Evolutionary conservation across 768 basidiomycete species (phyloP), one percentile per base, ranked within the genome.

Genomic region (Leccinum fibrillosum): DNA sequence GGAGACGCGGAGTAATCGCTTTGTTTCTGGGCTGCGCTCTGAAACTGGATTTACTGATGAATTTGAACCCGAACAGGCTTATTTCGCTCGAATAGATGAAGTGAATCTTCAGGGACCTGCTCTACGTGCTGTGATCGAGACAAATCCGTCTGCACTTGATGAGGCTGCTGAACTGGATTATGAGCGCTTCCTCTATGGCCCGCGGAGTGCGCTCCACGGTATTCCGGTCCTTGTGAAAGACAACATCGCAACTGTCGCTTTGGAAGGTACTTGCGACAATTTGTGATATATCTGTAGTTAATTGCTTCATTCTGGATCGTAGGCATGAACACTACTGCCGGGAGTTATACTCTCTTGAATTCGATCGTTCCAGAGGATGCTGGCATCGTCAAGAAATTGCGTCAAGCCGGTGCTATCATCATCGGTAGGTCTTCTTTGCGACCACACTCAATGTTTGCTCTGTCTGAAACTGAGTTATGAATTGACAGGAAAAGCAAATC

Each of bases 401-500:
- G 74, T 44, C 50, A 64, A 56, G 72, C 75, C 1, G 74, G 73
- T 13, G 72, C 72, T 23, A 72, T 75, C 62, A 72, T 74, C 19
- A 63, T 75, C 9, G 75, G 74, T 66, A 39, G 49, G 54, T n/a
- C 10, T n/a, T 26, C 15, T 47, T 42, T 44, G 6, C 0, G 2
- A 15, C n/a, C n/a, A 7, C 25, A 50, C 5, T 8, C 25, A 28
- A 3, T 4, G 2, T 37, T 32, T 32, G 0, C 30, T 32, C 30
- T 32, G 30, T 32, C 30, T 32, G 30, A 15, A 32, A 26, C 37
- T 37, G 17, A 44, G 8, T 11, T 3, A 11, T 17, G 32, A 9
- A 23, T 6, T 4, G 15, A 30, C 62, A 78, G 82, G 82, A 6
- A 85, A 85, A 64, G 78, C 82, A 10, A 83, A 83, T 59, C 69